Evolutionary conservation across 106 monocot genomes (phyloP), one percentile per base, ranked within the genome.

Genomic region (Chionographis japonica): DNA sequence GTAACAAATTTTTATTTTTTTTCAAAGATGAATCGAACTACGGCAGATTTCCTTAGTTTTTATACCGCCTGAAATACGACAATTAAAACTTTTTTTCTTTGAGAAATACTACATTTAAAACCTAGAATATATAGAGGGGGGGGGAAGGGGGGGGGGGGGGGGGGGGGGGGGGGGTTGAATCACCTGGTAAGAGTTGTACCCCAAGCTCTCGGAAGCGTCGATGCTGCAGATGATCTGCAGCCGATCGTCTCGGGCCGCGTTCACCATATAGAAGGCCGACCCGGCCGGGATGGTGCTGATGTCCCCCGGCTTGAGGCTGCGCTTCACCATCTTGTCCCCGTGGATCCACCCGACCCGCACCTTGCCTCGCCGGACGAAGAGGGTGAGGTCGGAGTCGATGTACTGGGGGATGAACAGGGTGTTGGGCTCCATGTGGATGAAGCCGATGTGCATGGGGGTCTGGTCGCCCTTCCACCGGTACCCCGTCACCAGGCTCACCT

Each of bases 221-320:
- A 94, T 84, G 76, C 88, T 81, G 58, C 80, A 78, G 35, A 94
- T 86, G 65, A 94, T 81, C 36, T 84, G 83, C 6, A 94, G 50
- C 58, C 74, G 56, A 63, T 91, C 90, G 12, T 85, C 88, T 54
- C 69, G 75, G 37, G 86, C 85, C 3, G 79, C 69, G 80, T 95
- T 95, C 18, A 85, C 84, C 7, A 95, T 64, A 75, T 88, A 95
- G 84, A 95, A 95, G 38, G 88, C 66, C 12, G 85, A 88, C 3
- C 95, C 95, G 0, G 95, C 76, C 3, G 88, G 84, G 36, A 95
- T 86, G 9, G 61, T 65, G 55, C 82, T 75, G 70, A 95, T 75
- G 57, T 95, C 95, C 12, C 95, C 95, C 37, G 67, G 72, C 61
- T 84, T 95, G 14, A 91, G 77, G 7, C 78, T 64, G 65, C 66